Evolutionary conservation across 768 basidiomycete species (phyloP), one percentile per base, ranked within the genome.

Genomic region (Lenzites betulinus): DNA sequence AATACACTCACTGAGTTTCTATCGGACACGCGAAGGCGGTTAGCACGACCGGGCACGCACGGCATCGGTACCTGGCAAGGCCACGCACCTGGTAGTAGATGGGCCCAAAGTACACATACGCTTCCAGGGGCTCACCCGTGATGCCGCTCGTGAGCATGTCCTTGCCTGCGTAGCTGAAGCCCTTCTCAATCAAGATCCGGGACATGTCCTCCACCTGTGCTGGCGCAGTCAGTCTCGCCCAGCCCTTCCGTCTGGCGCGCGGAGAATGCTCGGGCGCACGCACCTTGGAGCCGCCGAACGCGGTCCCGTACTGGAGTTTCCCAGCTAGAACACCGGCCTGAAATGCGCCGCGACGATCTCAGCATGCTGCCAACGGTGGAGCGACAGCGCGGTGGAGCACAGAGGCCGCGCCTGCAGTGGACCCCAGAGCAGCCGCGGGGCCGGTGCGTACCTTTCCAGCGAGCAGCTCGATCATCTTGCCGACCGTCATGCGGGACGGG

Each of bases 131-230:
- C 75, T 98, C 94, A 8, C 97, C 97, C 38, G 96, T 98, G 69
- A 99, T 97, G 23, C 97, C 97, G 70, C 92, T 94, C 1, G 96
- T 98, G 52, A 99, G 82, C 90, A 95, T 97, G 73, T 99, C 97
- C 74, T 99, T 99, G n/a, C 97, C 97, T 16, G 88, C 91, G 67
- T 99, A 99, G 72, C 88, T 95, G 80, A 96, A 99, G 0, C 97
- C 97, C 65, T 93, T 81, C 64, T 98, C 94, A 58, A 98, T 87
- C 60, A 99, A 79, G 68, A 99, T 95, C 65, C 90, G 87, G 58
- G 92, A 95, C 97, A 99, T 99, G 73, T 98, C 97, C 71, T 94
- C 95, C 28, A 97, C 92, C 92, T 93, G 61, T 18, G 44, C 51
- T 51, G 22, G 33, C 39, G 48, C 18, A 61, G 47, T 30, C 36